Base-by-base conservation (phyloP, 2,329 filamentous ascomycete species). In the Venturia carpophila region DNA sequence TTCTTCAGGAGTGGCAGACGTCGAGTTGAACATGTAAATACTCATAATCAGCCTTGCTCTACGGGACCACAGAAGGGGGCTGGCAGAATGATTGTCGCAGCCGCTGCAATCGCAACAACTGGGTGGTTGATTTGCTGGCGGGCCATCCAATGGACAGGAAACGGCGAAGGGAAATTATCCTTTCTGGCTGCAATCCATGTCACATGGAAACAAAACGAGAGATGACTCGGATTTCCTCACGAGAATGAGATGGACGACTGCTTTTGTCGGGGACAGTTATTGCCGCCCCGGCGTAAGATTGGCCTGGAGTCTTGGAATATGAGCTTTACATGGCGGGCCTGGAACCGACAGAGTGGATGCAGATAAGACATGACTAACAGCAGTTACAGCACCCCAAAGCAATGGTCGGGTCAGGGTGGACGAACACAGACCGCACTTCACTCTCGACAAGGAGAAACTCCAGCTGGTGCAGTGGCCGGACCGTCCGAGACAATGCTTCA, bases 331-430 rank as follows among this genome's bases (percentile, higher is more conserved):
- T 56, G 49, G 49, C 49, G 3, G 6, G 52, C 13, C 52, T 9
- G 19, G 21, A n/a, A 47, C 45, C 45, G 45, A 47, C 45, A 47
- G 52, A 15, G 17, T 10, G 30, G 27, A 56, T 5, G 30, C 13
- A 34, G 52, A 58, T 58, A 58, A 58, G 52, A 15, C 52, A 37
- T 58, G 52, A 58, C 52, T 58, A 58, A 58, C 27, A 58, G 52
- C 52, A 37, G 15, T 15, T 27, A 37, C 30, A 56, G 52, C 52
- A 21, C 9, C 19, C 2, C 39, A 9, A 41, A 2, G 39, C 39
- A 19, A 7, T 24, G 45, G 3, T 30, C 17, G 30, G 49, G 10
- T 19, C 13, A n/a, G n/a, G n/a, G n/a, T n/a, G n/a, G n/a, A 19
- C 15, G 13, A 56, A 34, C 49, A 30, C 17, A n/a, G 45, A 47